Base-by-base conservation (phyloP, 495 filamentous ascomycete genomes). In the Bacidia gigantensis region DNA sequence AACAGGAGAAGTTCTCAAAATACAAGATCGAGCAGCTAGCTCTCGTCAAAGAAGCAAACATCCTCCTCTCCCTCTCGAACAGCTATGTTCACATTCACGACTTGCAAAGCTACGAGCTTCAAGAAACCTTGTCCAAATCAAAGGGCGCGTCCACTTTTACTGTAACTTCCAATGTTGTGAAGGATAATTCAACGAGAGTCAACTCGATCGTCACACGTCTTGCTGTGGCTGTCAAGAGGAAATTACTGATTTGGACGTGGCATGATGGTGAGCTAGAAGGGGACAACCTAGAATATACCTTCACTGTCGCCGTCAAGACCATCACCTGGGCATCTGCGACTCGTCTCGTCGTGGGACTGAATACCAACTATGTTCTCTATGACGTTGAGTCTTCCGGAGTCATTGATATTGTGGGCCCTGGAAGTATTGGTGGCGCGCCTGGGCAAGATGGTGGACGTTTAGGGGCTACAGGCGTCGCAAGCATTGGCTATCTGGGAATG, bases 401-500 rank as follows among this genome's bases (percentile, higher is more conserved):
- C 7, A 79, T 77, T 49, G 87, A 95, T 46, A 79, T 99, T 40
- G 76, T 83, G 44, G 87, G 84, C 1, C 81, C 87, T 0, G 87
- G 87, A 14, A 79, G 79, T 24, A 79, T 87, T 58, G 82, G 78
- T 3, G 83, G 84, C 11, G 77, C 75, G 14, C 66, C 77, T 2
- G 80, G 79, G 0, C 73, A 82, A 65, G 75, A 78, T 56, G 69
- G 74, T 11, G 76, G 79, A 1, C 67, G 80, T 62, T 84, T 80
- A 67, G 80, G 69, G 29, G 83, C 72, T 52, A 86, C 77, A 71
- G 80, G 75, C 20, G 78, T 80, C 11, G 80, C 78, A 23, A 83
- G 86, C 38, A 95, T 96, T 86, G 85, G 89, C 35, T 97, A 96
- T 2, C 81, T 98, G 60, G 88, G 88, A 10, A 81, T 87, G 9